A percentile compares a stretch with the other conserved stretches of the same genome.
Conservation (phyloP, 1,284 basidiomycete species). For the Sphagnurus paluster region DNA sequence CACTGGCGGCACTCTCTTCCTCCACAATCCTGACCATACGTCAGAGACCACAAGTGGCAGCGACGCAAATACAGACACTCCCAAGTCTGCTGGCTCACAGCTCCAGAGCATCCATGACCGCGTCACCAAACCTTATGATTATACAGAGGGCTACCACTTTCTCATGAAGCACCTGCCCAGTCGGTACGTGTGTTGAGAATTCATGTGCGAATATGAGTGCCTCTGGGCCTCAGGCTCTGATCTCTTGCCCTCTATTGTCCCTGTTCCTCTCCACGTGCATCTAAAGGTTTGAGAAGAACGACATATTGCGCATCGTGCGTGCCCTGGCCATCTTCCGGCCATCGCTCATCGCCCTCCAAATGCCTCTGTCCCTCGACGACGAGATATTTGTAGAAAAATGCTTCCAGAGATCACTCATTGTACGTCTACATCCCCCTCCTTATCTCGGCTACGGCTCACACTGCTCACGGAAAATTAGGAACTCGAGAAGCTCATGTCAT, state of each 20-base stretch:
- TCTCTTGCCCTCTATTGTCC: slow-evolving; percentile 23
- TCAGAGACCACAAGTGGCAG: slow-evolving; percentile 22
- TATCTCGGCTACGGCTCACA: no score
- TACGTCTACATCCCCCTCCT: slow-evolving; percentile 37
- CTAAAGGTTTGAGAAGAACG: slow-evolving; percentile 90
- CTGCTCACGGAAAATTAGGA: slow-evolving; percentile 64
- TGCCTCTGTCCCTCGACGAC: slow-evolving; percentile 91
- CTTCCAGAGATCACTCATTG: slow-evolving; percentile 90
- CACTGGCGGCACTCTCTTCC: slow-evolving; percentile 28
- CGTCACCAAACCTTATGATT: slow-evolving; percentile 84
- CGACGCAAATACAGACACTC: slow-evolving; percentile 21
- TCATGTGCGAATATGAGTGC: slow-evolving; percentile 34
- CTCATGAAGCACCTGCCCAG: slow-evolving; percentile 89
- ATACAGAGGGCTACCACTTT: slow-evolving; percentile 92
- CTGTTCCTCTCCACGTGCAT: slow-evolving; percentile 12
- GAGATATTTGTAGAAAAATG: slow-evolving; percentile 95
- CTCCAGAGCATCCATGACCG: slow-evolving; percentile 70
- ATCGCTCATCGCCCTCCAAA: slow-evolving; percentile 94
- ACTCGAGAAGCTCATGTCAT: slow-evolving; percentile 95
- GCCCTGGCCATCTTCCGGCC: slow-evolving; percentile 94
- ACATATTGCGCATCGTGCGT: slow-evolving; percentile 91
- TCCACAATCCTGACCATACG: slow-evolving; percentile 31
- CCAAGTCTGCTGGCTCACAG: slow-evolving; percentile 36
- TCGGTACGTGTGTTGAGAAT: slow-evolving; percentile 58
- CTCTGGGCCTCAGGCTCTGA: slow-evolving; percentile 45